phyloP scores from a whole-genome alignment of 2,329 filamentous ascomycete genomes.

The Ophiostoma sp. region DNA sequence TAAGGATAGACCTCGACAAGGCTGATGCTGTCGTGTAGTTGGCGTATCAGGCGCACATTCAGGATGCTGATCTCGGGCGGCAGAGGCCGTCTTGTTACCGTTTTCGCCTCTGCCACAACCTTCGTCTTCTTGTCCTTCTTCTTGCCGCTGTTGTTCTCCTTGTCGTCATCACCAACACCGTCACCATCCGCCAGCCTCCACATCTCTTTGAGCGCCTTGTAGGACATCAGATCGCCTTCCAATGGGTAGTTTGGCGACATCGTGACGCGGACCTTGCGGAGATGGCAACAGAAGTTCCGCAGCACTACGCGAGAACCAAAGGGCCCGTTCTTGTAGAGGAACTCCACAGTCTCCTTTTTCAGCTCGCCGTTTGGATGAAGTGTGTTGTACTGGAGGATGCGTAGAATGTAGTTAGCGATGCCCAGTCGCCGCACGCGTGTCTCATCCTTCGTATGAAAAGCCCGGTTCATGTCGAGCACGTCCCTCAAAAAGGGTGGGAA shows the following conservation, averaged over 20 bases:
- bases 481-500: conserved; percentile 43
- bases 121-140: background rate
- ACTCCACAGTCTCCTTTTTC: conserved; percentile 35
- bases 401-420: conserved; percentile 55
- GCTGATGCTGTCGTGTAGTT: conserved; percentile 61
- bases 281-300: conserved; percentile 50
- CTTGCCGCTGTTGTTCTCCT: background rate
- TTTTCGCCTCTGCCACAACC: background rate
- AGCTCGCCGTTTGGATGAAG: conserved; percentile 34
- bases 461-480: conserved; percentile 51
- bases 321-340: conserved; percentile 49
- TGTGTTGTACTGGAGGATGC: conserved; percentile 56
- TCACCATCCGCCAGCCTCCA: conserved; percentile 43
- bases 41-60: conserved; percentile 51
- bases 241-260: conserved; percentile 54
- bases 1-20: conserved; percentile 46
- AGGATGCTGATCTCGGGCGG: conserved; percentile 52
- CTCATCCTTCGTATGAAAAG: conserved; percentile 58
- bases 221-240: conserved; percentile 53
- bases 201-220: conserved; percentile 42
- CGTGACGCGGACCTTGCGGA: conserved; percentile 48
- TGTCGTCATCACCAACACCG: background rate
- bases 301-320: conserved; percentile 61
- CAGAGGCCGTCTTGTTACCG: conserved; percentile 33
- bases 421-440: conserved; percentile 50